A percentile compares a stretch with the other conserved stretches of the same genome.
These are phyloP conservation scores for Carallia brachiata DNA, from an alignment of 345 rosid species.

Conservation along the genomic window DNA sequence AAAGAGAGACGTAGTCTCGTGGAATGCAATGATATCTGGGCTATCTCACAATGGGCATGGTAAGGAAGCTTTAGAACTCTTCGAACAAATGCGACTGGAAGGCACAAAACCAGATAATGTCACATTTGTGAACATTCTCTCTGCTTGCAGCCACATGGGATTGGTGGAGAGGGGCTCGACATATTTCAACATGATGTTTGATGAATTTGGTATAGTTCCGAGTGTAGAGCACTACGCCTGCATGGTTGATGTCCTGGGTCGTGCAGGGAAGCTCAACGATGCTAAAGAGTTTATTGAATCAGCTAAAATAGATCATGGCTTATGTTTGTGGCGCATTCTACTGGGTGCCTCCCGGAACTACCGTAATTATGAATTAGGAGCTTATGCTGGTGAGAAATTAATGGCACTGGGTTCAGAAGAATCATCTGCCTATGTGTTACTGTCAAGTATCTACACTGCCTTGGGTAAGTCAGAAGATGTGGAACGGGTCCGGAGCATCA, in stretches of 20 bases:
- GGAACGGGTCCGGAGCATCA: conserved; percentile 52
- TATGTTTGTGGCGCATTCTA: conserved; percentile 65
- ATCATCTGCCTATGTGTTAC: conserved; percentile 60
- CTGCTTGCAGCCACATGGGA: conserved; percentile 38
- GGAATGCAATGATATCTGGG: conserved; percentile 38
- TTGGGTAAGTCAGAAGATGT: conserved; percentile 52
- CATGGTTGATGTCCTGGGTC: conserved; percentile 30
- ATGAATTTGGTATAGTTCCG: conserved; percentile 24
- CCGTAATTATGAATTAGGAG: conserved; percentile 59
- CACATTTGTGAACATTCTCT: conserved; percentile 30
- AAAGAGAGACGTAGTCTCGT: conserved; percentile 22
- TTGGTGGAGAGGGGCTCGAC: conserved; percentile 22
- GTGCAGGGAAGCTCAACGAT: conserved; percentile 30
- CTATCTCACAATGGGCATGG: conserved; percentile 30
- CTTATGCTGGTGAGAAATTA: conserved; percentile 70
- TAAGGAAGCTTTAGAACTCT: conserved; percentile 29
- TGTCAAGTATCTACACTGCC: conserved; percentile 52
- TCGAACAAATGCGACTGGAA: conserved; percentile 23
- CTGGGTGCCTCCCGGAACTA: conserved; percentile 66
- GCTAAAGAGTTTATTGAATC: conserved; percentile 76
- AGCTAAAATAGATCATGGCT: conserved; percentile 50
- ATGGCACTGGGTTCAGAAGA: conserved; percentile 67
- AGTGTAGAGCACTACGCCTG: conserved; percentile 30
- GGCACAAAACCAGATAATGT: conserved; percentile 28
- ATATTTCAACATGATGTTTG: conserved; percentile 25